Percentiles rank a stretch among this genome's conserved stretches.
Evolutionary conservation across 495 filamentous ascomycete genomes (phyloP).

Genomic region (Viridothelium virens): DNA sequence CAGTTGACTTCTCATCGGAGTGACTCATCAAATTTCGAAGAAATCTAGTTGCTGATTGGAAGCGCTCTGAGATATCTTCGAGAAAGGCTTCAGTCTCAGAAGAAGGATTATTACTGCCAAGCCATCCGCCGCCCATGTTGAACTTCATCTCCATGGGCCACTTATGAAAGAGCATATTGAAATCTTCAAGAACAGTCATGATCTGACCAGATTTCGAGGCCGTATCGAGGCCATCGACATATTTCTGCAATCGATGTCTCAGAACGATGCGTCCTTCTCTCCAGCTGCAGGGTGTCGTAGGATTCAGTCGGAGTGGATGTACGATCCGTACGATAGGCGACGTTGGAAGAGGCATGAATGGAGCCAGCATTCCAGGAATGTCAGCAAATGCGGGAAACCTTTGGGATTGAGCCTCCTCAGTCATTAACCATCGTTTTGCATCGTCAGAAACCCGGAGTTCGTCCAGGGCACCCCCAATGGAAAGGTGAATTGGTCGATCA

Average conservation of each 20-base stretch:
- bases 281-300: not conserved
- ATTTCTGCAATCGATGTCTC: not conserved
- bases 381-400: not conserved
- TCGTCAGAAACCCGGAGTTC: not conserved
- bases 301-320: not conserved
- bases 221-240: not conserved
- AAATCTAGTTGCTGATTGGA: conserved; percentile 4
- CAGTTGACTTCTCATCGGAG: not conserved
- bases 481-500: not conserved
- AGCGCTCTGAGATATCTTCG: conserved; percentile 1
- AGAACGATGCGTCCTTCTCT: conserved; percentile 1
- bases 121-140: not conserved
- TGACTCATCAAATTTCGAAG: conserved; percentile 3
- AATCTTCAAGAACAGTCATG: not conserved
- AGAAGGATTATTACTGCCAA: not conserved
- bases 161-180: not conserved
- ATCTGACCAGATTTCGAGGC: not conserved
- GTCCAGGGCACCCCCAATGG: not conserved
- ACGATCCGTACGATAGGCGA: not conserved
- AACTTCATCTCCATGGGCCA: not conserved
- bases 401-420: conserved; percentile 3
- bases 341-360: not conserved
- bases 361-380: conserved; percentile 2
- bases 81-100: not conserved
- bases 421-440: not conserved